Evolutionary conservation across 1,284 basidiomycete genomes (phyloP).

Genomic region (Leccinum solheimii): DNA sequence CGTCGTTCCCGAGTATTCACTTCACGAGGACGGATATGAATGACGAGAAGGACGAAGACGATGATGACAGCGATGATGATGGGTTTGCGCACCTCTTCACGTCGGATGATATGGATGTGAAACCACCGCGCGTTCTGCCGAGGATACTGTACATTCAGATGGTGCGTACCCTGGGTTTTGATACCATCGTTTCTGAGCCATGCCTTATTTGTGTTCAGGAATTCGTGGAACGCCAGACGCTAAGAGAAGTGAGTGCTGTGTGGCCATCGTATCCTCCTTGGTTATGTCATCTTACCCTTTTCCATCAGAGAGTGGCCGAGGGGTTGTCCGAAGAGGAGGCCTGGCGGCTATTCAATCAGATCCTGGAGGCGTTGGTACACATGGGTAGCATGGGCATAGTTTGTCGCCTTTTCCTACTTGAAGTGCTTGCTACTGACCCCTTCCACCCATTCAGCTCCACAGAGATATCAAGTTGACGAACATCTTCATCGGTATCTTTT

Average conservation of each 20-base stretch:
- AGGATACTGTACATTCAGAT: conserved; percentile 85
- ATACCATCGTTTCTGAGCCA: not conserved
- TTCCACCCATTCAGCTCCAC: conserved; percentile 57
- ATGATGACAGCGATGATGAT: conserved; percentile 39
- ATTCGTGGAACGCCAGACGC: conserved; percentile 84
- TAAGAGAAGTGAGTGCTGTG: conserved; percentile 61
- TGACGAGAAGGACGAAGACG: conserved; percentile 43
- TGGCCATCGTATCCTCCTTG: not conserved
- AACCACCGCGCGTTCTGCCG: conserved; percentile 45
- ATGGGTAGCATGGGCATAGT: conserved; percentile 88
- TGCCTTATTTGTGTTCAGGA: conserved; percentile 48
- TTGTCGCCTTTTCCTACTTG: not conserved
- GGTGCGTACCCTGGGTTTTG: conserved; percentile 44
- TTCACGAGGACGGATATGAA: conserved; percentile 51
- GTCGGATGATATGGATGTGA: conserved; percentile 27
- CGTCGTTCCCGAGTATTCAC: conserved; percentile 79
- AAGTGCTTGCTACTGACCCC: conserved; percentile 1
- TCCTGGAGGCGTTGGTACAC: conserved; percentile 90
- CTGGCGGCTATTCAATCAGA: conserved; percentile 90
- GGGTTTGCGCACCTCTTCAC: conserved; percentile 41
- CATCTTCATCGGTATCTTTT: conserved; percentile 77
- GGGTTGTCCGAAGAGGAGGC: conserved; percentile 81
- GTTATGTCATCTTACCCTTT: not conserved
- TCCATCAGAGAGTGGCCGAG: conserved; percentile 68
- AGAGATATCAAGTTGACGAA: conserved; percentile 92